Conservation (phyloP, 352 stramenopile genomes). For the Phytopythium vexans region DNA sequence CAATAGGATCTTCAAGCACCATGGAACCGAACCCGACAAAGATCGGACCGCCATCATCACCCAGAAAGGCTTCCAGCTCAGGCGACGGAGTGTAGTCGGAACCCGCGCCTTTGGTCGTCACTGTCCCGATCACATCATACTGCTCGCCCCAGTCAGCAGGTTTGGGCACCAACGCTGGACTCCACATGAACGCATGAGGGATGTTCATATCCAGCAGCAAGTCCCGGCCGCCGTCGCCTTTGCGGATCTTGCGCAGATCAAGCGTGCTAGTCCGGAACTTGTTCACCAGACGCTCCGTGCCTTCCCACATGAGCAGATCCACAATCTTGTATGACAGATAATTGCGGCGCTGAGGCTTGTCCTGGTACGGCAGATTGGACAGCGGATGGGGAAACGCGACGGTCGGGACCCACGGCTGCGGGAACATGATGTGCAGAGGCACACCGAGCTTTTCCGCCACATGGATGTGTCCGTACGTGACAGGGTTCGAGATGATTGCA, state of each 20-base stretch:
- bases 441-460: slow-evolving; percentile 90
- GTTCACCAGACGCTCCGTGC: slow-evolving; percentile 76
- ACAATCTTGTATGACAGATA: slow-evolving; percentile 88
- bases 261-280: slow-evolving; percentile 61
- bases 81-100: slow-evolving; percentile 48
- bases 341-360: slow-evolving; percentile 59
- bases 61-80: slow-evolving; percentile 70
- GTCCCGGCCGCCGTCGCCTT: slow-evolving; percentile 49
- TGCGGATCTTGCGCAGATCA: slow-evolving; percentile 59
- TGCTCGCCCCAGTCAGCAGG: slow-evolving; percentile 87
- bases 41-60: slow-evolving; percentile 63
- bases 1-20: slow-evolving; percentile 79
- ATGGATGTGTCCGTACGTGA: slow-evolving; percentile 91
- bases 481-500: slow-evolving; percentile 94
- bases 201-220: slow-evolving; percentile 69
- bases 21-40: slow-evolving; percentile 95
- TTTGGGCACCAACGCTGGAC: slow-evolving; percentile 80
- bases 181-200: slow-evolving; percentile 91
- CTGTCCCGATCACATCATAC: slow-evolving; percentile 88
- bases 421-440: slow-evolving; percentile 94
- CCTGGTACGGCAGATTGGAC: slow-evolving; percentile 75
- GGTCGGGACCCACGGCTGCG: slow-evolving; percentile 88
- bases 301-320: slow-evolving; percentile 78
- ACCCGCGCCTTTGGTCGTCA: slow-evolving; percentile 38
- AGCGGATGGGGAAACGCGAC: slow-evolving; percentile 90